Evolutionary conservation across 1,284 basidiomycete genomes (phyloP).

Genomic region (Inonotus hispidus): DNA sequence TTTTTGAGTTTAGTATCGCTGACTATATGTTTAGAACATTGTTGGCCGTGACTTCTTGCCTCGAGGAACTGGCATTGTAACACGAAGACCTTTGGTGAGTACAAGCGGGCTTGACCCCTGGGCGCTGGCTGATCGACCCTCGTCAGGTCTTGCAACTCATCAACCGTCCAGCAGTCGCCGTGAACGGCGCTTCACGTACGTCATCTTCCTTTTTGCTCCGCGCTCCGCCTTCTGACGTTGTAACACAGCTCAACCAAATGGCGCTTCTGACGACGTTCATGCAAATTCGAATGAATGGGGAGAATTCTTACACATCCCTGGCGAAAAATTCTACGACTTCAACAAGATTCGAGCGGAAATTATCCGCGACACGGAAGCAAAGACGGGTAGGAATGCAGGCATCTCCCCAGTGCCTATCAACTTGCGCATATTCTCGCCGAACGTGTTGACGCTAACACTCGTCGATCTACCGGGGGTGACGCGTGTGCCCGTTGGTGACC

Average conservation of each 20-base stretch:
- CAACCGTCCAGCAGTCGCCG: conserved; percentile 59
- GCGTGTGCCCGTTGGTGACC: conserved; percentile 96
- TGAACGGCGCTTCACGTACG: conserved; percentile 21
- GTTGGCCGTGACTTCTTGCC: conserved; percentile 96
- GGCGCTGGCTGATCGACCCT: conserved; percentile 7
- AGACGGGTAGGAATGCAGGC: conserved; percentile 96
- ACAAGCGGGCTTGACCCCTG: conserved; percentile 20
- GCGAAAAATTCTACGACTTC: conserved; percentile 98
- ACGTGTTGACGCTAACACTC: conserved; percentile 93
- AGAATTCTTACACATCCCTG: conserved; percentile 94
- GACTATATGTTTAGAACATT: conserved; percentile 65
- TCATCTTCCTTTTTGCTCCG: conserved; percentile 22
- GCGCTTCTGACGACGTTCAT: conserved; percentile 52
- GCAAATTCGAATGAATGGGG: conserved; percentile 96
- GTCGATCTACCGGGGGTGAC: conserved; percentile 97
- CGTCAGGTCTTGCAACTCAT: conserved; percentile 90
- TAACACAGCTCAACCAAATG: conserved; percentile 39
- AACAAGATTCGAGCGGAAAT: conserved; percentile 96
- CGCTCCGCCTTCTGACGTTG: conserved; percentile 15
- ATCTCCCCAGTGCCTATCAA: conserved; percentile 97
- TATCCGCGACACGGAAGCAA: conserved; percentile 92
- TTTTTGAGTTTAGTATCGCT: not conserved
- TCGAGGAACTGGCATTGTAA: conserved; percentile 97
- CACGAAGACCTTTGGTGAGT: conserved; percentile 82
- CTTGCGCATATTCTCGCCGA: conserved; percentile 92